Conservation (phyloP, 2,329 filamentous ascomycete species). For the Albifimbria verrucaria region DNA sequence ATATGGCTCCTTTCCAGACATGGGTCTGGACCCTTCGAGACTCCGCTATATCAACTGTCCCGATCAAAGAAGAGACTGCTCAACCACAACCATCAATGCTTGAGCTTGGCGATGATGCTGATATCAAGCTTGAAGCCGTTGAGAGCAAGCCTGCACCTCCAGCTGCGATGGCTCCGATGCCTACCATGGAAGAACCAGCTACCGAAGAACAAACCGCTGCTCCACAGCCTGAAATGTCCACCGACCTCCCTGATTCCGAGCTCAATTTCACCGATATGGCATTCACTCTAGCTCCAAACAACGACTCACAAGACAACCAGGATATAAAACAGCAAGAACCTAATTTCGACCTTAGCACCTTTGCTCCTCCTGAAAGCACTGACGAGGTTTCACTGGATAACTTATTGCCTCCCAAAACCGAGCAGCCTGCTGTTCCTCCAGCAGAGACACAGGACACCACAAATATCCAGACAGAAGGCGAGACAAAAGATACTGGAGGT, state of each 20-base stretch:
- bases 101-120: slow-evolving; percentile 8
- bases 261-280: slow-evolving; percentile 56
- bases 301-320: slow-evolving; percentile 22
- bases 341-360: slow-evolving; percentile 44
- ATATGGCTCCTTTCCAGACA: slow-evolving; percentile 52
- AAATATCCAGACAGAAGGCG: slow-evolving; percentile 13
- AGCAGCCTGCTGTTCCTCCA: slow-evolving; percentile 7
- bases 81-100: slow-evolving; percentile 10
- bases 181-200: slow-evolving; percentile 14
- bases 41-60: background rate
- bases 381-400: slow-evolving; percentile 26
- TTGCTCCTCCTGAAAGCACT: slow-evolving; percentile 31
- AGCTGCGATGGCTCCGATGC: slow-evolving; percentile 22
- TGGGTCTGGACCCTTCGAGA: slow-evolving; percentile 29
- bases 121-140: slow-evolving; percentile 25
- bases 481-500: slow-evolving; percentile 23
- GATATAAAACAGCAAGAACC: slow-evolving; percentile 26
- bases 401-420: slow-evolving; percentile 22
- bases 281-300: slow-evolving; percentile 48
- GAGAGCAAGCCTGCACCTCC: slow-evolving; percentile 8
- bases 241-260: slow-evolving; percentile 27
- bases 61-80: slow-evolving; percentile 18
- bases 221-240: background rate
- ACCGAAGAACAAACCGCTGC: slow-evolving; percentile 7
- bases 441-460: slow-evolving; percentile 1